Conservation (phyloP, 2,329 filamentous ascomycete species). For the Rhynchosporium graminicola region DNA sequence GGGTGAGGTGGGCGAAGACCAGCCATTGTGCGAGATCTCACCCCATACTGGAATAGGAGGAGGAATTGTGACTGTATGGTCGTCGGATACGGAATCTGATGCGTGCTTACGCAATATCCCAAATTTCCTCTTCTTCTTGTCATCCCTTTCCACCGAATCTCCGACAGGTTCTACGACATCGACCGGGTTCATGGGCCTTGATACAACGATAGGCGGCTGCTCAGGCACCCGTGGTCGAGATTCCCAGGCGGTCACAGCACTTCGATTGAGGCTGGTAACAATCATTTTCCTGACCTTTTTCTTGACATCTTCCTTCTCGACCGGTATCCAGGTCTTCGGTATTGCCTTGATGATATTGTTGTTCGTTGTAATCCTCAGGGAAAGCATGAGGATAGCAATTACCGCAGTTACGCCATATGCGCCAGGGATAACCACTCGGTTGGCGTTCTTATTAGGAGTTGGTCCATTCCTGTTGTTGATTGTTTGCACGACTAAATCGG, state of each 20-base stretch:
- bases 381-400: conserved; percentile 75
- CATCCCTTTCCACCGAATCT: conserved; percentile 15
- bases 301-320: conserved; percentile 81
- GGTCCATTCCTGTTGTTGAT: conserved; percentile 42
- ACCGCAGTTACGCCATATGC: conserved; percentile 73
- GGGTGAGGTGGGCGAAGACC: conserved; percentile 76
- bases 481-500: conserved; percentile 78
- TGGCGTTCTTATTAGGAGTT: conserved; percentile 65
- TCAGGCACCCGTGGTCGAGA: conserved; percentile 64
- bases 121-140: conserved; percentile 13
- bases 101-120: conserved; percentile 18
- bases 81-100: conserved; percentile 25
- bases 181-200: conserved; percentile 37
- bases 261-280: conserved; percentile 68
- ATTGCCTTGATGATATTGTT: conserved; percentile 77
- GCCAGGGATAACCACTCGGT: conserved; percentile 79
- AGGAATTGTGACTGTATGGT: conserved; percentile 30
- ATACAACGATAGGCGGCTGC: conserved; percentile 35
- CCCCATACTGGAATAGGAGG: conserved; percentile 63
- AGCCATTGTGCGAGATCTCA: conserved; percentile 81
- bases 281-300: conserved; percentile 77
- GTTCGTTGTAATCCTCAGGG: conserved; percentile 83
- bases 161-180: conserved; percentile 29
- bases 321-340: conserved; percentile 81
- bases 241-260: conserved; percentile 79